Percentiles rank a stretch among this genome's conserved stretches.
phyloP scores from a whole-genome alignment of 306 rosid genomes.

The Cajanus cajan region DNA sequence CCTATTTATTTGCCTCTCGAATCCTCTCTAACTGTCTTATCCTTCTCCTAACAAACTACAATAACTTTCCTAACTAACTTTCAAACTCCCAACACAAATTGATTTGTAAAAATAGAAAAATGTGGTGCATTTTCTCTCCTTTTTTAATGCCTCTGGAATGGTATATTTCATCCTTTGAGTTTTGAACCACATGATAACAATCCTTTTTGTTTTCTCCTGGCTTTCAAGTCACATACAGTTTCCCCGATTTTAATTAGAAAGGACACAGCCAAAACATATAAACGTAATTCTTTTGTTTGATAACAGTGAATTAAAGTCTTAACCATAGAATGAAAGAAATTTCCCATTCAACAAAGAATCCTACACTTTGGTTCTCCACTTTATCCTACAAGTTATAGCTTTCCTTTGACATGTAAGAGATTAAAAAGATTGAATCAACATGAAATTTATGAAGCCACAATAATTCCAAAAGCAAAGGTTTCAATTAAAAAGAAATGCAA shows the following conservation, averaged over 20 bases:
- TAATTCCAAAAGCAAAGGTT: constrained; percentile 5
- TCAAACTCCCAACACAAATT: background rate
- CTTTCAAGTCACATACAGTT: background rate
- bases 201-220: background rate
- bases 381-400: background rate
- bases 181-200: background rate
- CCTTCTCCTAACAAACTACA: background rate
- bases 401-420: background rate
- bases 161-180: background rate
- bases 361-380: background rate
- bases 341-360: background rate
- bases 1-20: background rate
- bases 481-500: constrained; percentile 35
- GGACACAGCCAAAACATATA: background rate
- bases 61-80: background rate
- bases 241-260: background rate
- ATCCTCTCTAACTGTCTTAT: background rate
- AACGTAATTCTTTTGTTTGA: constrained; percentile 3
- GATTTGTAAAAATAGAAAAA: background rate
- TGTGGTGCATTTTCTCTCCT: background rate
- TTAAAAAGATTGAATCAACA: background rate
- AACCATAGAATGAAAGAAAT: background rate
- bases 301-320: background rate
- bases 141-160: background rate
- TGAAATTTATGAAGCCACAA: constrained; percentile 7